phyloP scores from a whole-genome alignment of 495 filamentous ascomycete species.

The Pyronema domesticum region DNA sequence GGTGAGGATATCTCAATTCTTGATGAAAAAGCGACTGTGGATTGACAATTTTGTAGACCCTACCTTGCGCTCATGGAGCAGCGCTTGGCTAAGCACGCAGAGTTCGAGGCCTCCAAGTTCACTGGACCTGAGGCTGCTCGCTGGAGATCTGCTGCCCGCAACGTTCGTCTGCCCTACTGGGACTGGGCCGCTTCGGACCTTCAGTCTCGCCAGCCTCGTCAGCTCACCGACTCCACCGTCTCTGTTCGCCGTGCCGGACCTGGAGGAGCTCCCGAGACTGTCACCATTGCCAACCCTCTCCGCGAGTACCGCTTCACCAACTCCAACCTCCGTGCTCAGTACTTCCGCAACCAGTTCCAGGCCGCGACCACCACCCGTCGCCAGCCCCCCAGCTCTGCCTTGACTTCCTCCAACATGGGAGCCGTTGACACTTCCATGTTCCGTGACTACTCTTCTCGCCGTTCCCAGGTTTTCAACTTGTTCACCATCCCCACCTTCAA shows the following conservation, averaged over 20 bases:
- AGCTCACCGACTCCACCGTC: constrained; percentile 2
- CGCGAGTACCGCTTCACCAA: constrained; percentile 40
- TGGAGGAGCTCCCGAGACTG: not conserved
- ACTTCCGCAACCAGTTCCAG: constrained; percentile 2
- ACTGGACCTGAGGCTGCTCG: constrained; percentile 10
- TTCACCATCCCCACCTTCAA: constrained; percentile 19
- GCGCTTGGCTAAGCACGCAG: constrained; percentile 8
- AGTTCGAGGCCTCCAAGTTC: constrained; percentile 10
- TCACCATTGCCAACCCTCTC: constrained; percentile 42
- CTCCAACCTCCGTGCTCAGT: constrained; percentile 1
- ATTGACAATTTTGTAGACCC: constrained; percentile 21
- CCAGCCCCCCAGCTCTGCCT: constrained; percentile 8
- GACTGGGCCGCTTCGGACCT: constrained; percentile 17
- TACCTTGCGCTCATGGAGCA: constrained; percentile 45
- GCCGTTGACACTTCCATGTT: constrained; percentile 12
- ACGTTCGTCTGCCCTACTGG: constrained; percentile 20
- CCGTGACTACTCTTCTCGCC: constrained; percentile 3
- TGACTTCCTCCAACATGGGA: constrained; percentile 6
- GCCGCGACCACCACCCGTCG: constrained; percentile 9
- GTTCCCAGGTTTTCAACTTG: constrained; percentile 15
- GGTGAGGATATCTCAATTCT: constrained; percentile 14
- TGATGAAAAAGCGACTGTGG: not conserved
- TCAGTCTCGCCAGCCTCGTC: constrained; percentile 7
- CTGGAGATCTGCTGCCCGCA: constrained; percentile 17
- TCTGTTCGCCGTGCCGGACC: not conserved